Evolutionary conservation across 2,329 filamentous ascomycete genomes (phyloP).

Genomic region (Penicillium decumbens): DNA sequence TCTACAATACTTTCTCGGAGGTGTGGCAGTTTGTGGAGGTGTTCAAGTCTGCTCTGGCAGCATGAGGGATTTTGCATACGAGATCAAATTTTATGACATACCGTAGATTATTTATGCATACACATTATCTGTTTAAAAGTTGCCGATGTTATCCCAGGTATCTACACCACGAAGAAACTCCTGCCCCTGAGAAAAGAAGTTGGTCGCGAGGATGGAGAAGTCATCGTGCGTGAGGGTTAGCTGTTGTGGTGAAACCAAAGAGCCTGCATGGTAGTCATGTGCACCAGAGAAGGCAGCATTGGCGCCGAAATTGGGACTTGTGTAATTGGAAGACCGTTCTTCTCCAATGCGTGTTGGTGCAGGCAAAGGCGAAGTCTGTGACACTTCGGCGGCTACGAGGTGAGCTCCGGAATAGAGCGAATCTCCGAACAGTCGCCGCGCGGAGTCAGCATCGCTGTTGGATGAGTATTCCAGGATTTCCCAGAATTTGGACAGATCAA

Average conservation of each 20-base stretch:
- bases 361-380: constrained; percentile 43
- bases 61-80: not conserved
- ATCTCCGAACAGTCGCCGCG: constrained; percentile 41
- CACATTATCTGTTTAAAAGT: constrained; percentile 22
- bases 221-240: constrained; percentile 38
- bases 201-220: constrained; percentile 46
- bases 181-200: constrained; percentile 47
- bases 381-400: constrained; percentile 35
- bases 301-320: constrained; percentile 19
- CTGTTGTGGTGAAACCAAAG: constrained; percentile 22
- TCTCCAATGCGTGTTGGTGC: constrained; percentile 40
- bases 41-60: constrained; percentile 30
- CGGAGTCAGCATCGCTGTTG: constrained; percentile 37
- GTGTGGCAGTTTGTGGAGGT: constrained; percentile 54
- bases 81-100: not conserved
- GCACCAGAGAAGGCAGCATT: constrained; percentile 14
- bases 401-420: constrained; percentile 34
- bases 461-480: constrained; percentile 48
- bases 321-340: constrained; percentile 13
- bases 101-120: not conserved
- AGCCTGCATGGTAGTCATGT: constrained; percentile 14
- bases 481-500: constrained; percentile 48
- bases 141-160: constrained; percentile 34
- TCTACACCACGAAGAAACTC: constrained; percentile 40
- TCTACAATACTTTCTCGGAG: constrained; percentile 77